Base-by-base conservation (phyloP, 306 rosid species). In the Begonia masoniana region DNA sequence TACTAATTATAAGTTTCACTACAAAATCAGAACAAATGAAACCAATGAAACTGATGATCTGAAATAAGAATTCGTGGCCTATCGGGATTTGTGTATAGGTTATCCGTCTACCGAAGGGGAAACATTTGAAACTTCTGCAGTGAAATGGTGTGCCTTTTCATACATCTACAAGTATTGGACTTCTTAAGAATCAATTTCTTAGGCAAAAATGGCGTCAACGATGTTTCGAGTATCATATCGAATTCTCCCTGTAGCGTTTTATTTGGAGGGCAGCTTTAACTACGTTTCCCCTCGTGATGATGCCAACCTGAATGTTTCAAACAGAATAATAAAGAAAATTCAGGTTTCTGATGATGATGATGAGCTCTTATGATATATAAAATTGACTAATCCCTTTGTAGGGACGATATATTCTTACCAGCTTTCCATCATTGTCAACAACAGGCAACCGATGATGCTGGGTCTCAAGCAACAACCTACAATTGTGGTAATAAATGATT, bases 391-490 rank as follows among this genome's bases (percentile, higher is more conserved):
- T 41, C 43, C 43, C 21, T 26, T 13, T 12, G 50, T 14, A 13
- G 50, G 14, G 14, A 54, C 42, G 4, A 11, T 43, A 61, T 17
- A 48, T 49, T 14, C 78, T 67, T 76, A 91, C 99, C 88, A 91
- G 77, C 68, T 76, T 86, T 54, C 94, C 96, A 19, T 67, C 74
- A 43, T 67, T 74, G 50, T 83, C 96, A 42, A 86, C 99, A 16
- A 91, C 94, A 19, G 99, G 99, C 52, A 91, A 63, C 49, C 96
- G 79, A 15, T 88, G 96, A 62, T 75, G 86, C 63, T 80, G 86
- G 15, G 99, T 91, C 73, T 79, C 96, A 35, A 91, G 96, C 78
- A 91, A 64, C 77, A 91, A 68, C 84, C 99, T 86, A 51, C 49
- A 31, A 31, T 3, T 31, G 39, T 31, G 39, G 39, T 31, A 31